Percentiles rank a stretch among this genome's conserved stretches.
Conservation (phyloP, 495 filamentous ascomycete genomes). For the Chlorociboria aeruginascens region DNA sequence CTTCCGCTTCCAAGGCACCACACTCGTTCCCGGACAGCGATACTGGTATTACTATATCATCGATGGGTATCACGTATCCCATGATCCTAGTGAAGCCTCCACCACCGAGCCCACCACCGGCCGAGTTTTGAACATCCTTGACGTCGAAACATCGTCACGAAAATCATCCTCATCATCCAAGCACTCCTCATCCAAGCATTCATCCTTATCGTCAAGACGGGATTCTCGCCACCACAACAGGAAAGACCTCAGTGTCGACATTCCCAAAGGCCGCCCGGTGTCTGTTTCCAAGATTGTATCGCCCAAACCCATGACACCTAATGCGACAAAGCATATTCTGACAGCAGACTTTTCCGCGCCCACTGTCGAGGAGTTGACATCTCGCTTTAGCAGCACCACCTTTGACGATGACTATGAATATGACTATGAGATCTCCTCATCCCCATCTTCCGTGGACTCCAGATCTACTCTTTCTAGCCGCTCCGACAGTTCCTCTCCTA, state of each 20-base stretch:
- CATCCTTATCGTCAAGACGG: constrained; percentile 16
- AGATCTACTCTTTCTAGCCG: constrained; percentile 52
- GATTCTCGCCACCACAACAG: constrained; percentile 28
- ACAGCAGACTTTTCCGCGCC: constrained; percentile 61
- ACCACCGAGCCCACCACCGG: constrained; percentile 95
- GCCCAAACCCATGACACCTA: constrained; percentile 79
- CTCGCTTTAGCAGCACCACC: constrained; percentile 58
- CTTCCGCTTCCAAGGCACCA: constrained; percentile 83
- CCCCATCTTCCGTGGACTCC: constrained; percentile 60
- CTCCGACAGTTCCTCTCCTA: constrained; percentile 60
- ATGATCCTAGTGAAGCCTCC: constrained; percentile 83
- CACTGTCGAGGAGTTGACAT: constrained; percentile 57
- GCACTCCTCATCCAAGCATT: constrained; percentile 13
- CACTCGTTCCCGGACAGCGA: constrained; percentile 70
- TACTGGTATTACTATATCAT: constrained; percentile 99
- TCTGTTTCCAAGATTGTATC: constrained; percentile 81
- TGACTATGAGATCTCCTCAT: constrained; percentile 40
- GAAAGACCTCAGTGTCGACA: constrained; percentile 35
- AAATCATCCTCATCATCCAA: constrained; percentile 32
- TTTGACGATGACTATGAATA: constrained; percentile 58
- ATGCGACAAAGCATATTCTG: constrained; percentile 74
- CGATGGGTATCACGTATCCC: constrained; percentile 96
- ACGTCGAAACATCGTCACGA: constrained; percentile 35
- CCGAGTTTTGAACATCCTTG: constrained; percentile 76
- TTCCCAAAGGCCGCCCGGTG: constrained; percentile 76